Conservation (phyloP, 495 filamentous ascomycete genomes). For the Penicillium argentinense region DNA sequence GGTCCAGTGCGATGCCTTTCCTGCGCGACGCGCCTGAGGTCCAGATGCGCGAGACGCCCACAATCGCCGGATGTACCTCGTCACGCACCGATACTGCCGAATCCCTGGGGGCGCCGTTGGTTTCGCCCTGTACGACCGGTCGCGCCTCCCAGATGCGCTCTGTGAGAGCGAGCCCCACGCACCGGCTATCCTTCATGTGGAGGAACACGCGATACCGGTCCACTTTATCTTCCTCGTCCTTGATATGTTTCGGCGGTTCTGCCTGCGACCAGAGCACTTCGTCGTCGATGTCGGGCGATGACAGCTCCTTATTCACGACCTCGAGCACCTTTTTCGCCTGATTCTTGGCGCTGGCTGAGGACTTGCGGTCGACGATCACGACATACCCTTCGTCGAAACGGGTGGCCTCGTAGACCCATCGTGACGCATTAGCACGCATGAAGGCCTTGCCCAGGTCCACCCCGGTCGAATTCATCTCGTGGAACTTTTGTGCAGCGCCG, state of each 20-base stretch:
- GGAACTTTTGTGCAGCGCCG: slow-evolving; percentile 66
- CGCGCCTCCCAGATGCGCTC: slow-evolving; percentile 63
- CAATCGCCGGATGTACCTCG: slow-evolving; percentile 50
- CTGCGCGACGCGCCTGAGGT: slow-evolving; percentile 60
- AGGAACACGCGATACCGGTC: slow-evolving; percentile 66
- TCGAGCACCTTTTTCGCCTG: slow-evolving; percentile 62
- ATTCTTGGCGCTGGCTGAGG: slow-evolving; percentile 51
- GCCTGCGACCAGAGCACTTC: slow-evolving; percentile 58
- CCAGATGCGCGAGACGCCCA: slow-evolving; percentile 75
- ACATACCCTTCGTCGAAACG: slow-evolving; percentile 53
- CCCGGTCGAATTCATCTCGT: slow-evolving; percentile 63
- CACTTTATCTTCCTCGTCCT: slow-evolving; percentile 37
- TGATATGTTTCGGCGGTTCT: slow-evolving; percentile 36
- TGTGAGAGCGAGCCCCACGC: slow-evolving; percentile 65
- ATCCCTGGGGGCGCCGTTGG: slow-evolving; percentile 27
- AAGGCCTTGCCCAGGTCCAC: slow-evolving; percentile 62
- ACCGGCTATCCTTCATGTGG: slow-evolving; percentile 62
- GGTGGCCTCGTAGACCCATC: slow-evolving; percentile 46
- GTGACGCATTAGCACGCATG: slow-evolving; percentile 46
- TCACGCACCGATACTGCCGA: slow-evolving; percentile 48
- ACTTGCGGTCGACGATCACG: slow-evolving; percentile 57
- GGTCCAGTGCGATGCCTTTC: slow-evolving; percentile 59
- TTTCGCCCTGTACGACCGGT: slow-evolving; percentile 37
- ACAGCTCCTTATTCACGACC: slow-evolving; percentile 66
- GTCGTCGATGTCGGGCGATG: slow-evolving; percentile 60